These are phyloP conservation scores for Actinomortierella wolfii DNA, from an alignment of 371 early-diverging fungal species.

Conservation along the genomic window DNA sequence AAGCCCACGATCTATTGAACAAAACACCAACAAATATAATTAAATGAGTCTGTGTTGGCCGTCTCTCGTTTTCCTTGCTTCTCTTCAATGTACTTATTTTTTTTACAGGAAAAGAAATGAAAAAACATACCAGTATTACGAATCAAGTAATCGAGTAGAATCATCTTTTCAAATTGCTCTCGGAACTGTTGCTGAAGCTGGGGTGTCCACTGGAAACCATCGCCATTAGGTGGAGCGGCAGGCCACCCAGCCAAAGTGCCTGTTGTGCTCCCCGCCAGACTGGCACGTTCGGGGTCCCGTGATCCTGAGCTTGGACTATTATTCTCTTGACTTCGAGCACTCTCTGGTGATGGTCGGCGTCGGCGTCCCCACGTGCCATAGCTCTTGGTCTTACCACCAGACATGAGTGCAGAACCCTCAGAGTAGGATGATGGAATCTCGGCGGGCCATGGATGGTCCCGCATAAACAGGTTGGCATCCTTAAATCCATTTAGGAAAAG, in stretches of 20 bases:
- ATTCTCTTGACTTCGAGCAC: slow-evolving; percentile 8
- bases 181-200: slow-evolving; percentile 72
- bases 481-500: slow-evolving; percentile 81
- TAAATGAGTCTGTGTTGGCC: neutral
- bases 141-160: slow-evolving; percentile 87
- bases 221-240: neutral
- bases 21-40: neutral
- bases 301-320: neutral
- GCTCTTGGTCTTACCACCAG: neutral
- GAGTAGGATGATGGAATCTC: slow-evolving; percentile 2
- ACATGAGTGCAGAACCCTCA: no score
- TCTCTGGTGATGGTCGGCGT: neutral
- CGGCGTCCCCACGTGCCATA: neutral
- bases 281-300: no score
- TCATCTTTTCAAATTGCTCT: slow-evolving; percentile 82
- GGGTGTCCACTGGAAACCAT: slow-evolving; percentile 65
- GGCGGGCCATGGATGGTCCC: slow-evolving; percentile 62
- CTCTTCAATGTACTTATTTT: neutral
- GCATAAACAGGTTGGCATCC: slow-evolving; percentile 83
- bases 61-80: neutral
- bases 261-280: no score
- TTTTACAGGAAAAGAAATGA: neutral
- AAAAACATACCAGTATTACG: slow-evolving; percentile 78
- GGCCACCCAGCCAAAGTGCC: neutral
- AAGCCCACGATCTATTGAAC: slow-evolving; percentile 71